phyloP scores from a whole-genome alignment of 768 basidiomycete genomes.

The Pholiota conissans region DNA sequence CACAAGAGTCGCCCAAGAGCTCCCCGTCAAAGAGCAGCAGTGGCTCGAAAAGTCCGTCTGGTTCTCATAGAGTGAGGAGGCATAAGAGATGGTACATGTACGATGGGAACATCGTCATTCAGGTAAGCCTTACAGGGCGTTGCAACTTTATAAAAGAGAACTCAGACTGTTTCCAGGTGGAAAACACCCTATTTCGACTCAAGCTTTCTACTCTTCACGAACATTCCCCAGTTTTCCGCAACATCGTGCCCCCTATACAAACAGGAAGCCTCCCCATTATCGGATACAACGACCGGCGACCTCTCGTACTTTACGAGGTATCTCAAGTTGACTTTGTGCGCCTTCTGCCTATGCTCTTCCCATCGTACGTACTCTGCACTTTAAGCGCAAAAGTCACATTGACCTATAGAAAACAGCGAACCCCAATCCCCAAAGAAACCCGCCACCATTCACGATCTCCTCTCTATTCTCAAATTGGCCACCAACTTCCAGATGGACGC shows the following conservation, averaged over 20 bases:
- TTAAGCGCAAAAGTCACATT: neutral
- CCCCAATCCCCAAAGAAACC: conserved; percentile 17
- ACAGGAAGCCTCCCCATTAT: conserved; percentile 22
- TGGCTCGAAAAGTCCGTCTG: conserved; percentile 2
- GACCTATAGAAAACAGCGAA: neutral
- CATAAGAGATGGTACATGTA: conserved; percentile 30
- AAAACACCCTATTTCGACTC: conserved; percentile 50
- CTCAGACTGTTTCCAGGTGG: conserved; percentile 38
- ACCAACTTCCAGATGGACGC: conserved; percentile 32
- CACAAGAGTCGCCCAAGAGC: neutral
- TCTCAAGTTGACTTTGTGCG: conserved; percentile 48
- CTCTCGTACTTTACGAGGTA: conserved; percentile 45
- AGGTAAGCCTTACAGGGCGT: conserved; percentile 16
- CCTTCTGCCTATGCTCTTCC: conserved; percentile 55
- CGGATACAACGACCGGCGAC: conserved; percentile 28
- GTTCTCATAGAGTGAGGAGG: conserved; percentile 12
- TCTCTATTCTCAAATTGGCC: conserved; percentile 34
- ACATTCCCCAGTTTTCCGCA: conserved; percentile 31
- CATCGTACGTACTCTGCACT: conserved; percentile 36
- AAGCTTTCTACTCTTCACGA: conserved; percentile 45
- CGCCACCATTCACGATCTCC: conserved; percentile 28
- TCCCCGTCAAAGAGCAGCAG: neutral
- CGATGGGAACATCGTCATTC: conserved; percentile 32
- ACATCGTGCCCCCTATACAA: conserved; percentile 31
- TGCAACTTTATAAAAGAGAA: too few relatives aligned